phyloP scores from a whole-genome alignment of 495 filamentous ascomycete species.

The Rhypophila decipiens region DNA sequence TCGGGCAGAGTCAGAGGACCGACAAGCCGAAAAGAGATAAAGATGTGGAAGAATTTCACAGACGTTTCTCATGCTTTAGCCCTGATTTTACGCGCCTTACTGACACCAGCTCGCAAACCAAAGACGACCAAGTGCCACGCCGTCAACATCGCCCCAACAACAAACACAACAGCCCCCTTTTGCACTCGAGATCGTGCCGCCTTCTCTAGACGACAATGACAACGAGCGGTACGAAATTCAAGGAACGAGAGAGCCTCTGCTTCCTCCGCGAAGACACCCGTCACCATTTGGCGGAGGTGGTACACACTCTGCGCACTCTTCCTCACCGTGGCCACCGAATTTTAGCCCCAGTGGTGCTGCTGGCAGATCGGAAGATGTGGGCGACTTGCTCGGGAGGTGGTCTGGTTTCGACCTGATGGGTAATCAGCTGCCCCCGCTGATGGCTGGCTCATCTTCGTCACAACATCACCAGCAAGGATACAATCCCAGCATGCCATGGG shows the following conservation, averaged over 20 bases:
- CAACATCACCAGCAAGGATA: not conserved
- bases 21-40: too few relatives aligned
- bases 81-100: too few relatives aligned
- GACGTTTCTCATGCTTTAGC: too few relatives aligned
- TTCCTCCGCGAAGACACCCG: constrained; percentile 6
- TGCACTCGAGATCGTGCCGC: constrained; percentile 13
- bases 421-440: not conserved
- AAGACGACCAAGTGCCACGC: constrained; percentile 16
- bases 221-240: constrained; percentile 2
- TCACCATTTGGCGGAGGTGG: too few relatives aligned
- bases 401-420: constrained; percentile 10
- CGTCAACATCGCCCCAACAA: not conserved
- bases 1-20: too few relatives aligned
- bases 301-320: too few relatives aligned
- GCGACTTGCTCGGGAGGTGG: constrained; percentile 12
- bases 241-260: constrained; percentile 5
- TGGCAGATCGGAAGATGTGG: constrained; percentile 2
- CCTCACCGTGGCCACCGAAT: too few relatives aligned
- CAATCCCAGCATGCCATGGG: not conserved
- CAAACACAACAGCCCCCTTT: constrained; percentile 18
- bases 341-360: constrained; percentile 10
- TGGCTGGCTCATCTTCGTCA: not conserved
- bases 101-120: not conserved
- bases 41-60: too few relatives aligned
- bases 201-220: constrained; percentile 4